Evolutionary conservation across 768 basidiomycete species (phyloP).

Genomic region (Mycena capillaripes): DNA sequence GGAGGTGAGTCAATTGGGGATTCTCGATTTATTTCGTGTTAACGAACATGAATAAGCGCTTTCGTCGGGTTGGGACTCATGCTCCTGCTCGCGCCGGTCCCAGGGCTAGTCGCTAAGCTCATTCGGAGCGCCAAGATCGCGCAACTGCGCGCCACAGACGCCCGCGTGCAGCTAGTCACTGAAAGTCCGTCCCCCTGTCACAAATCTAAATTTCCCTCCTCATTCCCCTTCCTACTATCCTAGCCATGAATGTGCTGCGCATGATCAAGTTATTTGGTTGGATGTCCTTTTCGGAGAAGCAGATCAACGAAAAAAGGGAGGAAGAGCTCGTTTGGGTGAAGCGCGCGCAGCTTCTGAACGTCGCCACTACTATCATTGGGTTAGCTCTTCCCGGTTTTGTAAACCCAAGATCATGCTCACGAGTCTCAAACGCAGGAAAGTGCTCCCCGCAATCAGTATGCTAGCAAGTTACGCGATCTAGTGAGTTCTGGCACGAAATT

Average conservation of each 20-base stretch:
- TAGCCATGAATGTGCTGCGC: constrained; percentile 55
- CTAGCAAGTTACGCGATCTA: constrained; percentile 20
- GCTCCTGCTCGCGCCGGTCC: constrained; percentile 57
- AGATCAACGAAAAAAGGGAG: constrained; percentile 69
- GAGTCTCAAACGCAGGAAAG: too few species aligned
- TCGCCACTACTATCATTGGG: constrained; percentile 76
- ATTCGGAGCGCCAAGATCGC: constrained; percentile 49
- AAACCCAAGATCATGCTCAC: background rate
- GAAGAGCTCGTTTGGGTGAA: constrained; percentile 71
- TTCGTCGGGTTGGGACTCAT: constrained; percentile 60
- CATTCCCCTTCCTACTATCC: background rate
- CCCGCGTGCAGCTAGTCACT: constrained; percentile 59
- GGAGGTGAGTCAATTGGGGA: constrained; percentile 62
- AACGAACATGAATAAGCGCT: too few species aligned
- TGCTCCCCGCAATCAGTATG: constrained; percentile 7
- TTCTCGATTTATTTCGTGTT: too few species aligned
- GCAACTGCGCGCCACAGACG: constrained; percentile 62
- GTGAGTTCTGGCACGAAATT: background rate
- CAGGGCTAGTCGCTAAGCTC: constrained; percentile 55
- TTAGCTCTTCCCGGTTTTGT: constrained; percentile 46
- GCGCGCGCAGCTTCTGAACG: constrained; percentile 61
- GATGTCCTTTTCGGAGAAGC: constrained; percentile 56
- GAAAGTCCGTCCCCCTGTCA: too few species aligned
- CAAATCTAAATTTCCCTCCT: background rate
- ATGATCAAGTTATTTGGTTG: constrained; percentile 77